A percentile compares a stretch with the other conserved stretches of the same genome.
These are phyloP conservation scores for Sambucus nigra DNA, from an alignment of 129 eudicot species.

Conservation along the genomic window DNA sequence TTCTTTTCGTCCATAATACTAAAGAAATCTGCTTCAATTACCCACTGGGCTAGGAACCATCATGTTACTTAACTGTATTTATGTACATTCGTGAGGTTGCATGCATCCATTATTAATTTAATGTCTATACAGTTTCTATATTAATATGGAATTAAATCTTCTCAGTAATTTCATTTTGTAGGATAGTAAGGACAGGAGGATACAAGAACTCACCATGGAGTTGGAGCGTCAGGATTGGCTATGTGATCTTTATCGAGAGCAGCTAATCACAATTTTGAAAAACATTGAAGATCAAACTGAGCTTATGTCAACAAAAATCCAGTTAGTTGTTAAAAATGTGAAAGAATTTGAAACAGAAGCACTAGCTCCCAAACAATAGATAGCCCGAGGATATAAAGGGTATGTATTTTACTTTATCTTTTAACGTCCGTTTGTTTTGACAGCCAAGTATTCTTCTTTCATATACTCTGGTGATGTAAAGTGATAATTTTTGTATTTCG, in stretches of 20 bases:
- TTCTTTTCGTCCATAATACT: no score
- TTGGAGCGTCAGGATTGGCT: slow-evolving; percentile 47
- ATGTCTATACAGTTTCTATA: background rate
- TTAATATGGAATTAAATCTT: background rate
- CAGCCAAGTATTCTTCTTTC: background rate
- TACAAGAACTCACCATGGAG: slow-evolving; percentile 44
- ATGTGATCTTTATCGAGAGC: slow-evolving; percentile 38
- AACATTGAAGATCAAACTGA: slow-evolving; percentile 36
- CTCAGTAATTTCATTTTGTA: slow-evolving; percentile 13
- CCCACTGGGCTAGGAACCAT: no score
- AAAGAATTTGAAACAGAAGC: slow-evolving; percentile 37
- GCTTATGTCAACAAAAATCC: slow-evolving; percentile 37
- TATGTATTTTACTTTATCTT: background rate
- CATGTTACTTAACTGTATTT: background rate
- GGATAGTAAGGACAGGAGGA: slow-evolving; percentile 45
- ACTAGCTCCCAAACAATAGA: slow-evolving; percentile 3
- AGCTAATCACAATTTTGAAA: slow-evolving; percentile 27
- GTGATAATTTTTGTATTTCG: no score
- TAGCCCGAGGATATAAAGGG: slow-evolving; percentile 5
- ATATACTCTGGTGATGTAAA: no score
- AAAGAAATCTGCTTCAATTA: no score
- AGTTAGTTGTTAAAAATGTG: slow-evolving; percentile 33
- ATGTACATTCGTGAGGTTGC: background rate
- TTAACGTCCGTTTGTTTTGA: no score
- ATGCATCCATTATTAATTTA: background rate